Evolutionary conservation across 257 asterid species (phyloP).

Genomic region (Ligustrum vulgare): DNA sequence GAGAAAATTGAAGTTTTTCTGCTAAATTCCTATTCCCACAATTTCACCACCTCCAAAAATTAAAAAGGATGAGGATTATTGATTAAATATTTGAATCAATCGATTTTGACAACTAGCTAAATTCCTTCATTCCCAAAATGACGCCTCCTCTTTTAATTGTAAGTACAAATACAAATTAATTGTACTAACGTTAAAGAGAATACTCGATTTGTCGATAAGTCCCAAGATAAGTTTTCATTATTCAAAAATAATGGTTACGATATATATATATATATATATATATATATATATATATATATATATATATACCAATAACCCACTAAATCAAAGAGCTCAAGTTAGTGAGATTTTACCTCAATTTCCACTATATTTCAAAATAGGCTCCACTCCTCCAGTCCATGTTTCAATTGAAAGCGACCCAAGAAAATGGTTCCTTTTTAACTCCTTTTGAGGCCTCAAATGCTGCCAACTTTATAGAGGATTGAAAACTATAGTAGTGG

Average conservation of each 20-base stretch:
- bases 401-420: neutral
- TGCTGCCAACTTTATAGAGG: constrained; percentile 4
- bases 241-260: too few species aligned
- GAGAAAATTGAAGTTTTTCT: neutral
- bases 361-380: neutral
- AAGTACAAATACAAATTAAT: too few species aligned
- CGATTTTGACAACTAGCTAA: too few species aligned
- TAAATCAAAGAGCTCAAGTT: neutral
- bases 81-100: too few species aligned
- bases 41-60: neutral
- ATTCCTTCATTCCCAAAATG: too few species aligned
- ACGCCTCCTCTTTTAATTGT: too few species aligned
- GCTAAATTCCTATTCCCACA: neutral
- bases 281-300: too few species aligned
- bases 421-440: neutral
- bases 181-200: neutral
- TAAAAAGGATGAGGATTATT: too few species aligned
- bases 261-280: too few species aligned
- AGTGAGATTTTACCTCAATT: neutral
- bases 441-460: constrained; percentile 1
- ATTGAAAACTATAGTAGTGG: neutral
- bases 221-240: neutral
- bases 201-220: too few species aligned
- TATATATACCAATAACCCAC: neutral
- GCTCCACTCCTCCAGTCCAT: too few species aligned